Evolutionary conservation across 768 basidiomycete genomes (phyloP).

Genomic region (Wakefieldia striispora): DNA sequence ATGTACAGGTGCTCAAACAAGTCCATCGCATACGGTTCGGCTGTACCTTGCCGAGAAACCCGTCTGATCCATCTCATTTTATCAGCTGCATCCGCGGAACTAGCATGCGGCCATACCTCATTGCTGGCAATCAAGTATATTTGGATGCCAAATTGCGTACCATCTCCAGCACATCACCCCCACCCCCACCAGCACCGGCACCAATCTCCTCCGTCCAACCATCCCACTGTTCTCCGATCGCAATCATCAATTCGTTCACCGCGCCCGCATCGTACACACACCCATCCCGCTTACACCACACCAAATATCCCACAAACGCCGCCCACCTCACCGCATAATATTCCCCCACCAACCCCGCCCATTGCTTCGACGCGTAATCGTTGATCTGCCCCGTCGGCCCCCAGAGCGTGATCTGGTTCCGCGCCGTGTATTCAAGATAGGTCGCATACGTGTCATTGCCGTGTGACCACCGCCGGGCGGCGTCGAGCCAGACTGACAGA

Average conservation of each 20-base stretch:
- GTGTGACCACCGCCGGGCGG: conserved; percentile 31
- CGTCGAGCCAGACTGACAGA: conserved; percentile 37
- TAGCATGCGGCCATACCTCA: too few relatives aligned
- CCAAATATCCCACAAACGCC: conserved; percentile 35
- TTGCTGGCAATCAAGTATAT: background rate
- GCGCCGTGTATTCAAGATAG: conserved; percentile 38
- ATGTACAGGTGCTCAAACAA: too few relatives aligned
- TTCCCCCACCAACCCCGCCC: conserved; percentile 37
- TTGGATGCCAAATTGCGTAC: conserved; percentile 13
- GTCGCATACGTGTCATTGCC: conserved; percentile 31
- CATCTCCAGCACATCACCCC: conserved; percentile 23
- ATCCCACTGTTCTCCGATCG: conserved; percentile 35
- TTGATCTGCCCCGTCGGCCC: conserved; percentile 41
- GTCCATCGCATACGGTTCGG: too few relatives aligned
- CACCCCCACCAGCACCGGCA: conserved; percentile 15
- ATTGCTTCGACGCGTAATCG: conserved; percentile 45
- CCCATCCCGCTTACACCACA: conserved; percentile 24
- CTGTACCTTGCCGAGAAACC: too few relatives aligned
- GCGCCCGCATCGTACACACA: conserved; percentile 27
- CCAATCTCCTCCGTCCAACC: conserved; percentile 15
- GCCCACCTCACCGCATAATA: conserved; percentile 39
- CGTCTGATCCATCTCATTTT: too few relatives aligned
- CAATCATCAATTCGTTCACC: conserved; percentile 27
- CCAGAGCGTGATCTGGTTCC: conserved; percentile 45
- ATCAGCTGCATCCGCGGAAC: too few relatives aligned